Base-by-base conservation (phyloP, 305 asterid species). In the Fraxinus dipetala region DNA sequence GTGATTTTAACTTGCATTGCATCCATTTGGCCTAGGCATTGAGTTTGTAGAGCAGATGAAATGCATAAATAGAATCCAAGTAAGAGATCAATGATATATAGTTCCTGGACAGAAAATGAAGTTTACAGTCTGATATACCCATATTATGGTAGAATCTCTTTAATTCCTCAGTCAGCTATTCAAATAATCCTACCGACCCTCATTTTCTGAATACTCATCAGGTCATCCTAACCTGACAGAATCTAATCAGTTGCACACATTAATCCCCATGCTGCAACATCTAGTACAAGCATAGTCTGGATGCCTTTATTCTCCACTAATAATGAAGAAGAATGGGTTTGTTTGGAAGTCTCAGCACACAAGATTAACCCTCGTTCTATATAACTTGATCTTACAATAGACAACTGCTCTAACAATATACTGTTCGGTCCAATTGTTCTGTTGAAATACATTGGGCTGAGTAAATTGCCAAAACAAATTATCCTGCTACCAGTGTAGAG, bases 341-440 rank as follows among this genome's bases (percentile, higher is more conserved):
- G 36, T 79, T 72, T 84, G 80, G 78, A 30, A 51, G 80, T 56
- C 80, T 65, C 80, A 75, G 59, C 80, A 70, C 56, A 76, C 74
- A 72, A 73, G 30, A 45, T 18, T 48, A 11, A n/a, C 40, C 76
- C 48, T 18, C 61, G 8, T 18, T 67, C 69, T 56, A 67, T 1
- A 69, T 34, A 35, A 77, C 72, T 45, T 54, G 40, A 79, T 69
- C 36, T 11, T 22, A 32, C 83, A 82, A 36, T 13, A 72, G 36
- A 69, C 45, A 83, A 75, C 22, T 80, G 79, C 34, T 40, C 35
- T 40, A 61, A 63, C 72, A 30, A 77, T 72, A 36, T 63, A 69
- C 24, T 56, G 77, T 32, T 77, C 0, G 1, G 70, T 48, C 76
- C 81, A 78, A 78, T 61, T 65, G 76, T 82, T 79, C 28, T 11